phyloP scores from a whole-genome alignment of 495 filamentous ascomycete genomes.

The Apiosordaria backusii region DNA sequence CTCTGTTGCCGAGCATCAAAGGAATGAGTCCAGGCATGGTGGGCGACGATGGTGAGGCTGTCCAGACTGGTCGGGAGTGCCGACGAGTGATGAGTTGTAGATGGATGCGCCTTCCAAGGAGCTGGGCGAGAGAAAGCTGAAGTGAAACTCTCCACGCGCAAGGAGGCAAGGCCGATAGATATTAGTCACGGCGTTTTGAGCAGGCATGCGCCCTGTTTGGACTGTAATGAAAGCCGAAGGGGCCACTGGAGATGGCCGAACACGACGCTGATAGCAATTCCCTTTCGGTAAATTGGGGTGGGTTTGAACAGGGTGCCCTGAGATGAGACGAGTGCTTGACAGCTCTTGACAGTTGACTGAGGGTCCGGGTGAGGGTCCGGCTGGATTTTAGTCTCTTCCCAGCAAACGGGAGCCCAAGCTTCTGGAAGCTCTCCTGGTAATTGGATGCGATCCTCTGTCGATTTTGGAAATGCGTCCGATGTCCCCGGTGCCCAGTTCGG shows the following conservation, averaged over 20 bases:
- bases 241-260: conserved; percentile 11
- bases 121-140: conserved; percentile 3
- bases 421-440: conserved; percentile 2
- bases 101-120: conserved; percentile 2
- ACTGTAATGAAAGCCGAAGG: conserved; percentile 16
- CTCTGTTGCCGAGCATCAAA: conserved; percentile 30
- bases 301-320: conserved; percentile 10
- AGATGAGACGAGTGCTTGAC: conserved; percentile 20
- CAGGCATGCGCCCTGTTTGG: conserved; percentile 20
- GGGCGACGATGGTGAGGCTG: conserved; percentile 9
- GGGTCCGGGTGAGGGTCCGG: conserved; percentile 8
- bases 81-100: conserved; percentile 1
- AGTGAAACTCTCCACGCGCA: conserved; percentile 11
- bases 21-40: conserved; percentile 27
- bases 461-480: conserved; percentile 1
- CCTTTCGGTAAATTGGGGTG: conserved; percentile 17
- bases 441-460: background rate
- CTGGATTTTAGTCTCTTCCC: conserved; percentile 2
- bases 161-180: background rate
- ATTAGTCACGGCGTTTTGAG: conserved; percentile 1
- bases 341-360: conserved; percentile 4
- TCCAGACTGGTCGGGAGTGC: conserved; percentile 1
- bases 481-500: conserved; percentile 11
- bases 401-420: conserved; percentile 1
- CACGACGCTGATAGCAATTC: conserved; percentile 17